A percentile compares a stretch with the other conserved stretches of the same genome.
Evolutionary conservation across 192 early-diverging fungal species (phyloP).

Genomic region (Podila minutissima): DNA sequence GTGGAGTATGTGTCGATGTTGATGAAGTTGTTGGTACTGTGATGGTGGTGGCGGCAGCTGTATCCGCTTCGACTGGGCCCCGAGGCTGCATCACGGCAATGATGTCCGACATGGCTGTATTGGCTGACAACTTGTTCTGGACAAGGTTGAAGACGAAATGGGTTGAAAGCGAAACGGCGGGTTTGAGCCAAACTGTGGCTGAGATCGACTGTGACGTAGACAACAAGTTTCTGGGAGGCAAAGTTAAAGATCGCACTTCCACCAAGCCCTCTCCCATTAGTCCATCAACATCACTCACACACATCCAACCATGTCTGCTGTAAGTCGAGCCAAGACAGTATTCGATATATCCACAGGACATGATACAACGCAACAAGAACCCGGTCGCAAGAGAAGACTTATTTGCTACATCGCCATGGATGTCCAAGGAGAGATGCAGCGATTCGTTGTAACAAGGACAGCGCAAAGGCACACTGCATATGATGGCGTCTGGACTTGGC

Average conservation of each 20-base stretch:
- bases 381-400: too few species aligned
- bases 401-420: too few species aligned
- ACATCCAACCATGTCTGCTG: slow-evolving; percentile 21
- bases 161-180: not conserved
- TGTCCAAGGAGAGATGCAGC: too few species aligned
- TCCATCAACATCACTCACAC: not conserved
- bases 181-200: not conserved
- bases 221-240: not conserved
- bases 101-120: slow-evolving; percentile 32
- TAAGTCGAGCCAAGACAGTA: slow-evolving; percentile 8
- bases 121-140: not conserved
- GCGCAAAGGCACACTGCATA: too few species aligned
- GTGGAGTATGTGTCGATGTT: not conserved
- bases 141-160: not conserved
- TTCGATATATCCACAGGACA: not conserved
- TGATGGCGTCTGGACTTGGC: too few species aligned
- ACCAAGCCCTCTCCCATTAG: not conserved
- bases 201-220: not conserved
- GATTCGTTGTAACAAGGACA: too few species aligned
- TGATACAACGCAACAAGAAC: too few species aligned
- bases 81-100: not conserved
- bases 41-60: not conserved
- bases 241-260: not conserved
- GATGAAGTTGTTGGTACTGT: not conserved
- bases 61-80: not conserved